Evolutionary conservation across 208 protist genomes (phyloP), one percentile per base, ranked within the genome.

Genomic region (Crithidia fasciculata): DNA sequence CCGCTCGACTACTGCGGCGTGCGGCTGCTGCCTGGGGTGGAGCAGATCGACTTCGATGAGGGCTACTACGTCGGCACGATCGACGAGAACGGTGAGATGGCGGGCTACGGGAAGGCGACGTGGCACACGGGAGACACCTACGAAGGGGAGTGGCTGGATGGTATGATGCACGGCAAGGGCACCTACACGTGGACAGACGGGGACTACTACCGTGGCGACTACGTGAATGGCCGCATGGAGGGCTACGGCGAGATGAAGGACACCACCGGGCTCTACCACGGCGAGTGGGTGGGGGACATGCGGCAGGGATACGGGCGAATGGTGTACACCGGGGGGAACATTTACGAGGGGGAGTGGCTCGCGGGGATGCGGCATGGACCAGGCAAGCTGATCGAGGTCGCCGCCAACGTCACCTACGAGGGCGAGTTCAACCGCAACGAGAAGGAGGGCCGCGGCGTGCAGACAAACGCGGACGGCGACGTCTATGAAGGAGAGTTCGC

Each of bases 271-370:
- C 52, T 86, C 41, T 98, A 98, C 76, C 72, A 77, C 3, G 95
- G 95, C 8, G 81, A 94, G 13, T 98, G 95, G 93, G 83, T 83
- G 39, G 81, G 95, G 53, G 94, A 96, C 76, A 85, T 88, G 85
- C 87, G 91, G 0, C 81, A 95, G 43, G 94, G 94, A 15, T 56
- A 84, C 28, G 94, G 94, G 7, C 78, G 80, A 13, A 97, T 95
- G 91, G 70, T 83, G 53, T 96, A 94, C 64, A 63, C 75, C 40
- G 82, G 89, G 43, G 87, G 87, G 16, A 91, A 87, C 72, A 74
- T 91, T 8, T 97, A 97, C 76, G 91, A 96, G 39, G 94, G 94
- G 15, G 86, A 96, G 61, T 97, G 94, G 94, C 69, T 89, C 12
- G 82, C 81, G 0, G 88, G 91, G 50, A 93, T 90, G 84, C 85